A percentile compares a stretch with the other conserved stretches of the same genome.
phyloP scores from a whole-genome alignment of 768 basidiomycete species.

The Suillus subaureus region DNA sequence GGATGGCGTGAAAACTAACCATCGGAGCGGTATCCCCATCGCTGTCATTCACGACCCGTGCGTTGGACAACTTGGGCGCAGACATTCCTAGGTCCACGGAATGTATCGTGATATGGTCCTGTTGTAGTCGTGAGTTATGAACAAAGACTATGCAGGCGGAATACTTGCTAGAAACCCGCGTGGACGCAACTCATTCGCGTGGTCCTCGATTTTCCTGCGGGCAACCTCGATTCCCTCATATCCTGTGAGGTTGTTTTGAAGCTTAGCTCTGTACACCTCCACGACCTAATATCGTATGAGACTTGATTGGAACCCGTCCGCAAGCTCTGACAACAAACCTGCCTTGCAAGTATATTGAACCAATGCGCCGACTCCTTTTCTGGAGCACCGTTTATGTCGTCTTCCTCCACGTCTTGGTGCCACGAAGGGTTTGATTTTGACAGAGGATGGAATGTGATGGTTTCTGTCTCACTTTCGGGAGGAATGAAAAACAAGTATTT shows the following conservation, averaged over 20 bases:
- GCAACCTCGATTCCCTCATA: constrained; percentile 83
- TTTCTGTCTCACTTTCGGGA: constrained; percentile 55
- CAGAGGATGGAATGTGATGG: constrained; percentile 61
- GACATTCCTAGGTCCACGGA: constrained; percentile 80
- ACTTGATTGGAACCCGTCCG: constrained; percentile 2
- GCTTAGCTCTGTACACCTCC: constrained; percentile 74
- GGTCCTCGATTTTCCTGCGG: constrained; percentile 75
- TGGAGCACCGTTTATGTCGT: constrained; percentile 1
- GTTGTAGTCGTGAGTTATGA: constrained; percentile 12
- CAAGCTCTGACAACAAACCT: constrained; percentile 49
- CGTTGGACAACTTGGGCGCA: constrained; percentile 78
- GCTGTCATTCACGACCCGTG: constrained; percentile 43
- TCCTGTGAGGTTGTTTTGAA: constrained; percentile 71
- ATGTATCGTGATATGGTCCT: constrained; percentile 89
- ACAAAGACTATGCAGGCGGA: constrained; percentile 1
- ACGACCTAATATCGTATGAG: constrained; percentile 48
- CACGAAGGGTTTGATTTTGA: constrained; percentile 50
- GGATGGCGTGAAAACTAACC: constrained; percentile 27
- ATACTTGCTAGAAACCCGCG: constrained; percentile 62
- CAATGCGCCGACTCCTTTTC: constrained; percentile 79
- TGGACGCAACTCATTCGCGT: constrained; percentile 78
- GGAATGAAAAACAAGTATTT: constrained; percentile 96
- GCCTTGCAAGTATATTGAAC: constrained; percentile 84
- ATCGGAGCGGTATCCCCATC: constrained; percentile 20
- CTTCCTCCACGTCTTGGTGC: constrained; percentile 29